Percentiles rank a stretch among this genome's conserved stretches.
These are phyloP conservation scores for Ambispora gerdemannii DNA, from an alignment of 192 early-diverging fungal genomes.

Conservation along the genomic window DNA sequence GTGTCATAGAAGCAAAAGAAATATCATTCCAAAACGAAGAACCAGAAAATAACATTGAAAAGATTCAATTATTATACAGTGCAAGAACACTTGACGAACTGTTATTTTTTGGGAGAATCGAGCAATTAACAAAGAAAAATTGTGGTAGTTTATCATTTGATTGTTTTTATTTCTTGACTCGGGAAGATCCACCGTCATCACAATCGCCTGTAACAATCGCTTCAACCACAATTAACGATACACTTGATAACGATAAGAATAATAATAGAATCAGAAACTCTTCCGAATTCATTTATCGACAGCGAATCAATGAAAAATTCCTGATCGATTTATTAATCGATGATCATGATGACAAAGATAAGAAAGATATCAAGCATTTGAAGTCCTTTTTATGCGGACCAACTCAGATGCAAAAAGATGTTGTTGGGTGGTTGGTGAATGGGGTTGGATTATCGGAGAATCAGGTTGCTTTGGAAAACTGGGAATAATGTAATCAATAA, in stretches of 20 bases:
- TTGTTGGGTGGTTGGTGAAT: conserved; percentile 24
- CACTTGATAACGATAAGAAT: background rate
- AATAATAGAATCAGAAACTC: too few species aligned
- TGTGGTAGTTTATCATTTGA: conserved; percentile 8
- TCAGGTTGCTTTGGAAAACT: conserved; percentile 27
- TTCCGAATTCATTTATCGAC: background rate
- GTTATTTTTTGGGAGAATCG: conserved; percentile 28
- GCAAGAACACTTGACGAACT: conserved; percentile 22
- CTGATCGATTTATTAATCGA: background rate
- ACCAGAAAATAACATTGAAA: background rate
- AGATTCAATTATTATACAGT: conserved; percentile 27
- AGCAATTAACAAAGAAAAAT: background rate
- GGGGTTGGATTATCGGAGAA: conserved; percentile 13
- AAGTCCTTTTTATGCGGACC: conserved; percentile 32
- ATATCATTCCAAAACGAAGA: background rate
- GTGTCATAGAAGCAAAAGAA: background rate
- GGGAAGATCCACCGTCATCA: background rate
- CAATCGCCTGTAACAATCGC: too few species aligned
- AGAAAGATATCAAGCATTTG: background rate
- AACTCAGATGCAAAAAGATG: conserved; percentile 19
- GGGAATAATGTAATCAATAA: conserved; percentile 29
- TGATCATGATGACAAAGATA: background rate
- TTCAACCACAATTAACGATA: too few species aligned
- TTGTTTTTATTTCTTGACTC: conserved; percentile 21
- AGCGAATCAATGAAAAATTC: conserved; percentile 4